Base-by-base conservation (phyloP, 768 basidiomycete species). In the Favolaschia claudopus region DNA sequence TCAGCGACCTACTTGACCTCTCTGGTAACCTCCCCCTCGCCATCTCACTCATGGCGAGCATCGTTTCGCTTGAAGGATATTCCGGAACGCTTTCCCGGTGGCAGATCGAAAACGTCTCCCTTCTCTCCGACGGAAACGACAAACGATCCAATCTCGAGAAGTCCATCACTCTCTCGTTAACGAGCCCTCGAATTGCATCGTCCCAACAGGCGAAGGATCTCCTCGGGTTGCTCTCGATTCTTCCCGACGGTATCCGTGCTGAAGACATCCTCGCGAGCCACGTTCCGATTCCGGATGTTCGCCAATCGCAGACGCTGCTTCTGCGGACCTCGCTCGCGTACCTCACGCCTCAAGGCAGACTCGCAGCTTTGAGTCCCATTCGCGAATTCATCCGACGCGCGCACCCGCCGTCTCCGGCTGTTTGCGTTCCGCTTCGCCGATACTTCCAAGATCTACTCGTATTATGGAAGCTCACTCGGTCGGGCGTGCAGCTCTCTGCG, bases 281-380 rank as follows among this genome's bases (percentile, higher is more conserved):
- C 4, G 1, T 58, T 6, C 48, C 56, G 6, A 42, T 50, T 25
- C 47, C 5, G 5, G 19, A 45, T 28, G 49, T 57, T 27, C 24
- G 2, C 13, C 32, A 10, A 1, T 38, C 28, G 27, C 40, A 50
- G 31, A 22, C 32, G 7, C 43, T 42, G 24, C 38, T 58, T 6
- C 12, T 51, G 31, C 36, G 29, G 33, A 58, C 48, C 28, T 33
- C 56, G 15, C 42, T 58, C 5, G 56, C 56, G 37, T 50, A 58
- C 25, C n/a, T n/a, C n/a, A n/a, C n/a, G n/a, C n/a, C n/a, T n/a
- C n/a, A n/a, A n/a, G n/a, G n/a, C n/a, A n/a, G n/a, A n/a, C n/a
- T n/a, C n/a, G n/a, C n/a, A n/a, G n/a, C n/a, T n/a, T n/a, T n/a
- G n/a, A n/a, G n/a, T n/a, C n/a, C n/a, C n/a, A n/a, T n/a, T n/a